A percentile compares a stretch with the other conserved stretches of the same genome.
These are phyloP conservation scores for Pseudoscleropodium purum DNA, from an alignment of 225 moss, liverwort and hornwort genomes.

Conservation along the genomic window DNA sequence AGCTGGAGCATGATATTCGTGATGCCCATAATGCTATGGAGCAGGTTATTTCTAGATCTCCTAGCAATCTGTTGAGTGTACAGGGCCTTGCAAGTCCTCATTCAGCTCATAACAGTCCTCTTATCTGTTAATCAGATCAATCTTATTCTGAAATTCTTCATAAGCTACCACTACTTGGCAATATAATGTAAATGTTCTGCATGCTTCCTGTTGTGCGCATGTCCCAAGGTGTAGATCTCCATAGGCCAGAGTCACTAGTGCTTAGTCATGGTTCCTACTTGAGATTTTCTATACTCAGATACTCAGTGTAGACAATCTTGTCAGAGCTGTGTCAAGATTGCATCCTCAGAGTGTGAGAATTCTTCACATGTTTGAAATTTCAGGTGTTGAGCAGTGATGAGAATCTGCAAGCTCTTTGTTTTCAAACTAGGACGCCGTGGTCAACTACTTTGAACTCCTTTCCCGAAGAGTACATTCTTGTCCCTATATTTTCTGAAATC, in stretches of 20 bases:
- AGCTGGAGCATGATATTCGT: slow-evolving; percentile 81
- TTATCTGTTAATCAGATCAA: neutral
- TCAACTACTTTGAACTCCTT: neutral
- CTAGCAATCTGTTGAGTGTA: neutral
- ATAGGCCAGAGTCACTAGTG: neutral
- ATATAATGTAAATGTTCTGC: neutral
- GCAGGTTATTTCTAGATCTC: slow-evolving; percentile 24
- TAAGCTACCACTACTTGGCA: neutral
- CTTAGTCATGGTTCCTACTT: neutral
- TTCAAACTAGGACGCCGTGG: slow-evolving; percentile 15
- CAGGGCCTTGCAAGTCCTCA: neutral
- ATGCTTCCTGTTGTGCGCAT: neutral
- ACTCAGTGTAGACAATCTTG: neutral
- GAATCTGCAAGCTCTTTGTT: slow-evolving; percentile 60
- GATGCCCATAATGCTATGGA: slow-evolving; percentile 90
- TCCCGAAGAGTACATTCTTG: slow-evolving; percentile 16
- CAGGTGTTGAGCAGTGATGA: slow-evolving; percentile 81
- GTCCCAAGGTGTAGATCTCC: neutral
- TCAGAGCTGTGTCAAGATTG: neutral
- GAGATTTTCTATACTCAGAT: neutral
- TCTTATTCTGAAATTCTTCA: neutral
- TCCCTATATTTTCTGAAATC: neutral
- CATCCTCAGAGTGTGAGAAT: neutral
- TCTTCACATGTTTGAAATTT: neutral
- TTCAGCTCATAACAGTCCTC: neutral